Base-by-base conservation (phyloP, 768 basidiomycete genomes). In the Paxillus ammoniavirescens region DNA sequence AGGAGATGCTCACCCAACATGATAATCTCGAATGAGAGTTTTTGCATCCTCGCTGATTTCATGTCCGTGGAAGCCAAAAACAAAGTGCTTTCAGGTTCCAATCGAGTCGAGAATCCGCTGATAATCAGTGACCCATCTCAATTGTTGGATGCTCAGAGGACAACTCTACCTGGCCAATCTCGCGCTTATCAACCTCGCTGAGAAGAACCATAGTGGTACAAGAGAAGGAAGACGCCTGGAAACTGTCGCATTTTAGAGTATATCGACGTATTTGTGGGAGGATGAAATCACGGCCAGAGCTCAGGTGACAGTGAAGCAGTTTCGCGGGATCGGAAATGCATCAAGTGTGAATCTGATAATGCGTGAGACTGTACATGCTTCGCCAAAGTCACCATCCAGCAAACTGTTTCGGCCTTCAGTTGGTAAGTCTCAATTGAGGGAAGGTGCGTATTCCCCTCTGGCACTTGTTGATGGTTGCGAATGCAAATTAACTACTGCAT, bases 51-150 rank as follows among this genome's bases (percentile, higher is more conserved):
- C 71, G 55, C 70, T 80, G 33, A 78, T 68, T 47, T 79, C 71
- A 36, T 77, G 68, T 3, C 85, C 85, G 61, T 84, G 82, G 64
- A 87, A 88, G 15, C 87, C 87, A 56, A 86, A 73, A 13, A 89
- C 82, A 60, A 89, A 87, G 63, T 87, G 86, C 84, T 87, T 56
- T n/a, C 42, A 26, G 18, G 44, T 21, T 18, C 14, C n/a, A 14
- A 42, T n/a, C 31, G 7, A 33, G 31, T 9, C 12, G 31, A 12
- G 12, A 12, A 40, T 49, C 17, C 23, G 2, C 30, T 15, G 17
- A 17, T 23, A 17, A 23, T 42, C n/a, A 35, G 9, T 26, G 10
- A 37, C 35, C 35, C 10, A 35, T 35, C 3, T 35, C 13, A 12
- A 35, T 3, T 31, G 31, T 9, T 5, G 2, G 31, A 35, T n/a